Conservation (phyloP, 352 stramenopile species). For the Pythium periplocum region DNA sequence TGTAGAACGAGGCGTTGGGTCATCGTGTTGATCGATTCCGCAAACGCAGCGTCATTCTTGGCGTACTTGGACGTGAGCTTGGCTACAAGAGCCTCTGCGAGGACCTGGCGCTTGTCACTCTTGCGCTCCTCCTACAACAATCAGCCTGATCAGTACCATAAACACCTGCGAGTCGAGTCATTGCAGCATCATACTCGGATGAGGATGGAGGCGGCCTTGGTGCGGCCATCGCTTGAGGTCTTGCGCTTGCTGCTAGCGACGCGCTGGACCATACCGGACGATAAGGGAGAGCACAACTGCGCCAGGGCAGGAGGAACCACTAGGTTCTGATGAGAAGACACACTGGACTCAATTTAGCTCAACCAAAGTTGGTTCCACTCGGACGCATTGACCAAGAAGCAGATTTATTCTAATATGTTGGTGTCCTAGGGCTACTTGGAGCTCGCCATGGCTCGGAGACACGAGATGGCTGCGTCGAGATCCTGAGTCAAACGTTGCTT, state of each 20-base stretch:
- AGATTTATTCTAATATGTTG: too few relatives aligned
- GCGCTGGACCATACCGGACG: conserved; percentile 17
- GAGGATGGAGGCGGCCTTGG: conserved; percentile 35
- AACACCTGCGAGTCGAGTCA: too few relatives aligned
- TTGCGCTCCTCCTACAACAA: conserved; percentile 42
- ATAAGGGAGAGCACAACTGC: too few relatives aligned
- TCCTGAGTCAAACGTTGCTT: conserved; percentile 6
- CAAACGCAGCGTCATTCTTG: conserved; percentile 45
- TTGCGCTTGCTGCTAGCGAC: conserved; percentile 13
- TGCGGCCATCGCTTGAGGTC: conserved; percentile 5
- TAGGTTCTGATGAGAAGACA: too few relatives aligned
- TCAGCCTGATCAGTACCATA: too few relatives aligned
- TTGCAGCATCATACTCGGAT: background rate
- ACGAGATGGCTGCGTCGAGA: conserved; percentile 6
- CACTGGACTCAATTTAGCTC: too few relatives aligned
- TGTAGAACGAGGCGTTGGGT: conserved; percentile 47
- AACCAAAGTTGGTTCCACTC: too few relatives aligned
- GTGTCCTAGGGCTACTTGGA: too few relatives aligned
- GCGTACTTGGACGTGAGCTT: conserved; percentile 58
- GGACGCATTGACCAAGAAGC: too few relatives aligned
- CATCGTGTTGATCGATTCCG: conserved; percentile 47
- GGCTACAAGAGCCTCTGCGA: conserved; percentile 42
- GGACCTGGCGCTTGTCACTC: conserved; percentile 52
- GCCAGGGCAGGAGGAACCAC: too few relatives aligned
- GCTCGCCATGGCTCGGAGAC: background rate